phyloP scores from a whole-genome alignment of 1,284 basidiomycete species.

The Grifola frondosa region DNA sequence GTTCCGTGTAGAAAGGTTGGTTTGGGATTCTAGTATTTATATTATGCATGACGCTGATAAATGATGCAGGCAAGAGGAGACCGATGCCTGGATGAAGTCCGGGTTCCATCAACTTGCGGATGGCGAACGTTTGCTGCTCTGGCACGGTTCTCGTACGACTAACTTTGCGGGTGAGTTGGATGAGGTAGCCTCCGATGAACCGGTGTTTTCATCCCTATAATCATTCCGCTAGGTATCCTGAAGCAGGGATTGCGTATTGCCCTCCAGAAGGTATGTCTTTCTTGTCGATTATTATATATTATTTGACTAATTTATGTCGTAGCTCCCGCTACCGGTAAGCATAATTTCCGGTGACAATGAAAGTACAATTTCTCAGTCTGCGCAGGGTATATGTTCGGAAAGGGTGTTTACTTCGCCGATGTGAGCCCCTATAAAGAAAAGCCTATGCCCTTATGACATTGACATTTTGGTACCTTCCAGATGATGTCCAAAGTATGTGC shows the following conservation, averaged over 20 bases:
- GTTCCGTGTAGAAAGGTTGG: constrained; percentile 57
- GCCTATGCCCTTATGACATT: constrained; percentile 3
- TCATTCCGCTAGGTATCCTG: constrained; percentile 46
- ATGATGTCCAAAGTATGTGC: constrained; percentile 60
- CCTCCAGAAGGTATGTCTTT: constrained; percentile 55
- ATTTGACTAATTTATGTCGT: constrained; percentile 3
- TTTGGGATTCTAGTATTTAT: neutral
- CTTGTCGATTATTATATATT: neutral
- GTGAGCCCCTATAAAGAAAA: constrained; percentile 35
- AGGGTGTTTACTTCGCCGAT: constrained; percentile 69
- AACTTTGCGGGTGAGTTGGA: constrained; percentile 54
- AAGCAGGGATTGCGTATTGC: constrained; percentile 68
- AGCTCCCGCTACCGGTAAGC: constrained; percentile 50
- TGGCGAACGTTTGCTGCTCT: constrained; percentile 59
- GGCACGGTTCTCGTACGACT: constrained; percentile 66
- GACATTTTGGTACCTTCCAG: constrained; percentile 29
- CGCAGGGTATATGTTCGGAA: constrained; percentile 64
- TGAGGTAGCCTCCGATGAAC: neutral
- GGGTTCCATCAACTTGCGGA: constrained; percentile 44
- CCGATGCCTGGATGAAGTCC: constrained; percentile 49
- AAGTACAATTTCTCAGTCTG: constrained; percentile 5
- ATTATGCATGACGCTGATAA: neutral
- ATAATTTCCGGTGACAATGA: neutral
- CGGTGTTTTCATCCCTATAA: neutral
- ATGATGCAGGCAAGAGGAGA: constrained; percentile 44